Conservation (phyloP, 139 green algal species). For the Asterochloris sp. region DNA sequence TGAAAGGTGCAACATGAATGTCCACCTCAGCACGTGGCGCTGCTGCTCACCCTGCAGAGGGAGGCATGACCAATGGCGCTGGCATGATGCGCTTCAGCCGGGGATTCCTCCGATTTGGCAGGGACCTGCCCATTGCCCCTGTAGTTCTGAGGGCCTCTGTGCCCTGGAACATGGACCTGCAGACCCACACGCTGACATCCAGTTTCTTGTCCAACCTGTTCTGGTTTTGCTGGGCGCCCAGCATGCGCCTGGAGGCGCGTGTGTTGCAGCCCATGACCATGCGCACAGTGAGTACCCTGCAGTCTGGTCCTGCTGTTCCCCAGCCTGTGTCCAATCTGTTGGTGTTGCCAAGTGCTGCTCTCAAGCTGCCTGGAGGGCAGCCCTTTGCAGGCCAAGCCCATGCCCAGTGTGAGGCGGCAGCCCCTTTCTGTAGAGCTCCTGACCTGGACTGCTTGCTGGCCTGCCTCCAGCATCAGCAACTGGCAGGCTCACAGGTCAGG, state of each 20-base stretch:
- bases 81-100: conserved; percentile 54
- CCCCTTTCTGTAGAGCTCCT: background rate
- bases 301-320: background rate
- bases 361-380: background rate
- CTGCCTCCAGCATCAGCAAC: background rate
- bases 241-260: conserved; percentile 40
- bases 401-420: background rate
- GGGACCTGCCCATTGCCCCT: conserved; percentile 45
- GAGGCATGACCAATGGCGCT: conserved; percentile 59
- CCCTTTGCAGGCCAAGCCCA: background rate
- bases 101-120: conserved; percentile 54
- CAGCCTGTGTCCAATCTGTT: background rate
- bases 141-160: conserved; percentile 36
- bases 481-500: too few relatives aligned
- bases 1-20: too few relatives aligned
- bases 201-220: conserved; percentile 56
- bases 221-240: conserved; percentile 42
- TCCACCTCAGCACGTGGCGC: too few relatives aligned
- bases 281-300: background rate
- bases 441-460: background rate
- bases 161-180: conserved; percentile 28
- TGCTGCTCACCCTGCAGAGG: conserved; percentile 28
- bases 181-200: conserved; percentile 39
- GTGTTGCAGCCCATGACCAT: conserved; percentile 45
- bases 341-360: background rate